Evolutionary conservation across 768 basidiomycete genomes (phyloP).

Genomic region (Mycena metata): DNA sequence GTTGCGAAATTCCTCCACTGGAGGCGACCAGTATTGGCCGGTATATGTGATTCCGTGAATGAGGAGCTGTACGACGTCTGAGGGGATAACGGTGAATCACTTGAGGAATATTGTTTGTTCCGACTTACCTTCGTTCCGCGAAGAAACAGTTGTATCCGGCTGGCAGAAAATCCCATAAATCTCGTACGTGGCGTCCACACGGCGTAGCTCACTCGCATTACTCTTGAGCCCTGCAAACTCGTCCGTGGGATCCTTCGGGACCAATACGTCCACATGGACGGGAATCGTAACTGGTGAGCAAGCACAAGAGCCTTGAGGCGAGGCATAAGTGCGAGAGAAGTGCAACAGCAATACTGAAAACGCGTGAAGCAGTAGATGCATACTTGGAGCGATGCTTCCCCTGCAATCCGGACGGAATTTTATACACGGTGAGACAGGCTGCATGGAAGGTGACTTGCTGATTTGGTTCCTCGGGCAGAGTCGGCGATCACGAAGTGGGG

Average conservation of each 20-base stretch:
- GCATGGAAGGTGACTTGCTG: too few species aligned
- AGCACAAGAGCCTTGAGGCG: too few species aligned
- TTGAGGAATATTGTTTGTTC: background rate
- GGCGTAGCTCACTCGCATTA: conserved; percentile 1
- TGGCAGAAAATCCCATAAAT: conserved; percentile 10
- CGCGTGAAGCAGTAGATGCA: too few species aligned
- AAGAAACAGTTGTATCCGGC: background rate
- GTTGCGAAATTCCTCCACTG: conserved; percentile 15
- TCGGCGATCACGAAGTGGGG: too few species aligned
- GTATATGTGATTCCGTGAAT: conserved; percentile 14
- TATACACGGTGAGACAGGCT: too few species aligned
- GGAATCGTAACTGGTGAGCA: conserved; percentile 2
- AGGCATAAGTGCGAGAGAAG: too few species aligned
- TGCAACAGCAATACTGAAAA: too few species aligned
- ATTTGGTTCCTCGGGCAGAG: too few species aligned
- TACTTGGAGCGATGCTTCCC: too few species aligned
- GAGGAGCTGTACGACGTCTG: conserved; percentile 5
- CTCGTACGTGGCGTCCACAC: conserved; percentile 1
- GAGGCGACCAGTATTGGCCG: conserved; percentile 14
- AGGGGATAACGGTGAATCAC: background rate
- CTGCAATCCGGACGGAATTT: too few species aligned
- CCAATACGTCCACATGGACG: conserved; percentile 3
- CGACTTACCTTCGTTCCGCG: too few species aligned
- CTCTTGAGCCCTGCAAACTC: conserved; percentile 5
- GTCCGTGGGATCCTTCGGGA: conserved; percentile 9